Base-by-base conservation (phyloP, 257 asterid genomes). In the Solanum lignicaule region DNA sequence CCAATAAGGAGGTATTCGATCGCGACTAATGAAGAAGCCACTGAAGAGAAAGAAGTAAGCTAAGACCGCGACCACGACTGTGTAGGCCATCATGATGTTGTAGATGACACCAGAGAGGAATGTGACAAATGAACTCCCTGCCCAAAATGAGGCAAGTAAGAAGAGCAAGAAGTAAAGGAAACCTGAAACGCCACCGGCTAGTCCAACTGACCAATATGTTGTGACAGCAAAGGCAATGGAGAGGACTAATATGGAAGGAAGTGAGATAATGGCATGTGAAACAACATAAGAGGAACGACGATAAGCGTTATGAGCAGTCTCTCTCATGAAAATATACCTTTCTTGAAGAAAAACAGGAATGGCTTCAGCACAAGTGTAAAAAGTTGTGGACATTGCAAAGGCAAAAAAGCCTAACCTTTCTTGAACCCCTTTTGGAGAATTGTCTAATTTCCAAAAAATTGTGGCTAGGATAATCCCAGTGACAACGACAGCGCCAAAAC, bases 291-390 rank as follows among this genome's bases (percentile, higher is more conserved):
- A 92, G 1, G 93, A 91, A 18, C 93, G 93, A 25, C 94, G 92
- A 52, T 92, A 92, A 4, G 93, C 92, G 16, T 92, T 92, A 83
- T 92, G 88, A 11, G 93, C 87, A 4, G 94, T 91, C 25, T 92
- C 94, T 55, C 94, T 88, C 94, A 92, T 88, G 92, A 91, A 92
- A 48, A 91, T 91, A 72, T 88, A 90, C 8, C 93, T 88, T 48
- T 92, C 93, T 58, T 89, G 90, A 14, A 92, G 92, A 71, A 92
- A 92, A 6, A 89, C 93, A 3, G 94, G 94, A 23, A 92, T 88
- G 88, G 93, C 94, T 89, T 92, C 94, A 1, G 94, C 93, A 68
- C 93, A 92, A 1, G 93, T 92, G 86, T 92, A 92, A 85, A 91
- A 92, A 2, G 89, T 90, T 33, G 94, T 92, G 33, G 94, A 92